phyloP scores from a whole-genome alignment of 257 asterid genomes.

The Lithospermum erythrorhizon region DNA sequence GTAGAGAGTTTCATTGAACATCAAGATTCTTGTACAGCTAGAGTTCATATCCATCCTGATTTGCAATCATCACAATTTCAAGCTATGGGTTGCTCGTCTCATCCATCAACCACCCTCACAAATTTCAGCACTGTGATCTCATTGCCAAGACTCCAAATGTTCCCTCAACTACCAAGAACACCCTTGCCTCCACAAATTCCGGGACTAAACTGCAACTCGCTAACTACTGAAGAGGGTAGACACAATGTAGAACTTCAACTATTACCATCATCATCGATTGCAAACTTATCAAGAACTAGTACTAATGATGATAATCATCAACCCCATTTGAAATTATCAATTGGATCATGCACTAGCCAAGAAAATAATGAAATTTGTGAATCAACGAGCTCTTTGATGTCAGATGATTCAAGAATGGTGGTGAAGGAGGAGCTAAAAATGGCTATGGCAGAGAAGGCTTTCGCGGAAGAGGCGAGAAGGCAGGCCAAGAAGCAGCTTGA shows the following conservation, averaged over 20 bases:
- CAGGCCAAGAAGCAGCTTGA: constrained; percentile 48
- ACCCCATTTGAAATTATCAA: constrained; percentile 18
- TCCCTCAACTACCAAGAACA: constrained; percentile 10
- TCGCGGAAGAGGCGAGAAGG: constrained; percentile 53
- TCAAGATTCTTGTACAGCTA: constrained; percentile 54
- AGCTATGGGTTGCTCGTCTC: constrained; percentile 34
- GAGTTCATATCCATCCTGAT: constrained; percentile 25
- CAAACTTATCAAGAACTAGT: constrained; percentile 4
- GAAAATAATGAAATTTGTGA: background rate
- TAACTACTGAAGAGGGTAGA: background rate
- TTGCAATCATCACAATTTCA: constrained; percentile 24
- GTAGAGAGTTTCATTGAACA: constrained; percentile 84
- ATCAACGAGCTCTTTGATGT: background rate
- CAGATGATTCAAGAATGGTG: constrained; percentile 11
- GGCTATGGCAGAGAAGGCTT: constrained; percentile 53
- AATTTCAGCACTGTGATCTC: constrained; percentile 15
- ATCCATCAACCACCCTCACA: constrained; percentile 32
- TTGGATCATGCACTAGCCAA: constrained; percentile 15
- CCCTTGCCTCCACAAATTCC: background rate
- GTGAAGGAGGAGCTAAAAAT: constrained; percentile 23
- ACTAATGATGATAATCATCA: constrained; percentile 11
- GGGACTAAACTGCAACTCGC: background rate
- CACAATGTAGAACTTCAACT: constrained; percentile 60
- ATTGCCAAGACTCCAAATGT: constrained; percentile 11
- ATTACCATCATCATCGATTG: constrained; percentile 18